Evolutionary conservation across 805 yeast genomes (phyloP), one percentile per base, ranked within the genome.

Genomic region (Yarrowia phangngaensis): DNA sequence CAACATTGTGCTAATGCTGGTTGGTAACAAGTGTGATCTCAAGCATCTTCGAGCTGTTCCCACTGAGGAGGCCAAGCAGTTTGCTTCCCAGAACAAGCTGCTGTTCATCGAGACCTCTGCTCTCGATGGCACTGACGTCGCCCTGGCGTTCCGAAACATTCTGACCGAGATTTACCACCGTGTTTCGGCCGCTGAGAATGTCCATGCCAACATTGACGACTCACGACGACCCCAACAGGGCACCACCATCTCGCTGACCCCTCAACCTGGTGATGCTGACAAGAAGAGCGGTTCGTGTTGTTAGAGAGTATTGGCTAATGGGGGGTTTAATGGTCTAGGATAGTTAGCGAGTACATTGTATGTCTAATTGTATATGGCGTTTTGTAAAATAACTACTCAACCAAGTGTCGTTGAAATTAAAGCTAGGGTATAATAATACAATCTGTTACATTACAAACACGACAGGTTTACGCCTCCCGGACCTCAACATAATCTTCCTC

Each of bases 1-100:
- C 53, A 90, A 90, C 68, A 90, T 92, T 55, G 95, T 90, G 53
- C 88, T 90, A 60, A 96, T 90, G 71, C 76, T 90, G 57, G 97
- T 90, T 35, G 98, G 98, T 60, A 90, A 90, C 73, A 89, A 89
- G 70, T 86, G 94, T 53, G 97, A 89, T 68, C 74, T 89, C 64
- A 75, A 88, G 67, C 97, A 89, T 67, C 72, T 88, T 61, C 79
- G 97, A 61, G 95, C 95, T 0, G 95, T 90, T 14, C 95, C 97
- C 53, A 88, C 96, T 22, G 97, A 90, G 52, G 97, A 89, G 69
- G 97, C 97, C 53, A 83, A 80, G 66, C 84, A 83, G 63, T 88
- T 87, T 70, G 48, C 48, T 5, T 29, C 50, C 16, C 50, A 45
- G 32, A 45, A 45, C 40, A 45, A 45, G 40, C 40, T 45, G 40